Evolutionary conservation across 140 eudicot genomes (phyloP), one percentile per base, ranked within the genome.

Genomic region (Senecio squalidus): DNA sequence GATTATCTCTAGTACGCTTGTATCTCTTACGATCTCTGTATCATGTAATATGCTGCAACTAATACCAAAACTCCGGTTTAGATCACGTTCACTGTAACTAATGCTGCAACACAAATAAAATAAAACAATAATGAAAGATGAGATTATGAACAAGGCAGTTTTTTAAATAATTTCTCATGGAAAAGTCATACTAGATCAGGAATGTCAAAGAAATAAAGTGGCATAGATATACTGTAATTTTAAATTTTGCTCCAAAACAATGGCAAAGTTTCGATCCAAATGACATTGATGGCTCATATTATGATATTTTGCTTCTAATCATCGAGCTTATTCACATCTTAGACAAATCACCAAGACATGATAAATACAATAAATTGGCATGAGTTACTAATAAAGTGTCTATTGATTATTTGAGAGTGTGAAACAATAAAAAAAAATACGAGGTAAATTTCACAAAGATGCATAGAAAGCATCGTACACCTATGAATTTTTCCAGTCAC

Each of bases 11-110:
- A n/a, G n/a, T 15, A 40, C 17, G 16, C 55, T 27, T 41, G 25
- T 25, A 17, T 41, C 15, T 27, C 54, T 16, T 41, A 43, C 11
- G 18, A 26, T 43, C 9, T 45, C 17, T 17, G 39, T 41, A 60
- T 43, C 54, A 8, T 29, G 23, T 30, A 62, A 62, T 30, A 18
- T 22, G 44, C 22, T 62, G 70, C 28, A 53, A 43, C 28, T 17
- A 30, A 39, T 62, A 55, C 45, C 44, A 55, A 20, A 44, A 18
- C 38, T 36, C 54, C 22, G 1, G 45, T 63, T 71, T 60, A 63
- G 10, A 63, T 70, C 47, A 71, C 72, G 47, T 55, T 50, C 39
- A 64, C 71, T 9, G 71, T 64, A 48, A 64, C 58, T 55, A 71
- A 20, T 71, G 72, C 77, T 62, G 60, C 60, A 34, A 54, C 21